Evolutionary conservation across 257 asterid species (phyloP).

Genomic region (Przewalskia tangutica): DNA sequence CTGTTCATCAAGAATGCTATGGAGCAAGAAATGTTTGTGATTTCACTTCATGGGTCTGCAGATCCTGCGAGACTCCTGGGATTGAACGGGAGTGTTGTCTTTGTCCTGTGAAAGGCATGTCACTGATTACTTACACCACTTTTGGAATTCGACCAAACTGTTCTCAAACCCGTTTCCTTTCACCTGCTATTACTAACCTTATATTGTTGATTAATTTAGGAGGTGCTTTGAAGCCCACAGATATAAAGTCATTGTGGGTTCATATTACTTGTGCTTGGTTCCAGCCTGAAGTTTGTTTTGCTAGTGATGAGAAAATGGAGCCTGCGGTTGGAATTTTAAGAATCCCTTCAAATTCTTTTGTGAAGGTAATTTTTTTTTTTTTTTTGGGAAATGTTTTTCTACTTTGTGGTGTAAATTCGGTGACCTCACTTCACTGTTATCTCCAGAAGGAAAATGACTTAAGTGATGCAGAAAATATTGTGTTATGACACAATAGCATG

Average conservation of each 20-base stretch:
- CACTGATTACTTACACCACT: neutral
- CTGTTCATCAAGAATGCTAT: constrained; percentile 99
- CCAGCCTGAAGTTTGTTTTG: constrained; percentile 97
- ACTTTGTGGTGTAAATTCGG: neutral
- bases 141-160: neutral
- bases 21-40: constrained; percentile 92
- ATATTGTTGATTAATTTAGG: constrained; percentile 38
- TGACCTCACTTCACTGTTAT: neutral
- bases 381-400: neutral
- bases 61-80: constrained; percentile 93
- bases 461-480: neutral
- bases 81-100: constrained; percentile 95
- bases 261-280: constrained; percentile 99
- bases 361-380: constrained; percentile 42
- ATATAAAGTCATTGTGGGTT: constrained; percentile 83
- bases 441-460: neutral
- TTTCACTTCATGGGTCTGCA: constrained; percentile 98
- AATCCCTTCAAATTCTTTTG: constrained; percentile 85
- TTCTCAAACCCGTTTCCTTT: neutral
- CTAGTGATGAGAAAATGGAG: constrained; percentile 91
- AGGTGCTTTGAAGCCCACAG: constrained; percentile 96
- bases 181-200: neutral
- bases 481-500: neutral
- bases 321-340: constrained; percentile 93
- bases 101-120: constrained; percentile 94